Conservation (phyloP, 352 stramenopile genomes). For the Pythium aphanidermatum region DNA sequence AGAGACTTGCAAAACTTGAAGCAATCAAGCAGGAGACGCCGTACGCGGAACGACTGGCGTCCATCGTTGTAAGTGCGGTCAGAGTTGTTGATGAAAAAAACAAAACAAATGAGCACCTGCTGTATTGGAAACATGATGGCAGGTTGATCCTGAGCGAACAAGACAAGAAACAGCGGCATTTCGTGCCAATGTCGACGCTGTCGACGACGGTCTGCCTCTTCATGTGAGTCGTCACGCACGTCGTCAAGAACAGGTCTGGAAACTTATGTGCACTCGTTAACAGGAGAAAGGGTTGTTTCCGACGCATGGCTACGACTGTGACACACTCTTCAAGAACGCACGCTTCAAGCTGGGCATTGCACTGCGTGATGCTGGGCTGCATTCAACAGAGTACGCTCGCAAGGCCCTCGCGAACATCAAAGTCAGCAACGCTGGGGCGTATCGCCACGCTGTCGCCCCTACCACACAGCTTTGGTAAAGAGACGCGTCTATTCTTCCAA, state of each 20-base stretch:
- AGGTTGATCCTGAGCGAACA: constrained; percentile 58
- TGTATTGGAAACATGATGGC: too few relatives aligned
- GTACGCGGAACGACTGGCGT: constrained; percentile 56
- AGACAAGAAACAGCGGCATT: constrained; percentile 69
- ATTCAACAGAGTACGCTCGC: constrained; percentile 56
- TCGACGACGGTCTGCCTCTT: constrained; percentile 46
- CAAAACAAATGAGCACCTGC: not conserved
- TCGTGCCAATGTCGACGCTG: constrained; percentile 54
- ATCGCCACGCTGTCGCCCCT: constrained; percentile 50
- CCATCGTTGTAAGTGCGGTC: constrained; percentile 34
- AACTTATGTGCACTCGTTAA: not conserved
- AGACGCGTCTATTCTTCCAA: not conserved
- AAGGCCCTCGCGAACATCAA: constrained; percentile 64
- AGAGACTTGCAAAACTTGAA: constrained; percentile 40
- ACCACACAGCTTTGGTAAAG: constrained; percentile 58
- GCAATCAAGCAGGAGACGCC: constrained; percentile 59
- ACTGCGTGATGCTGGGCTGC: constrained; percentile 58
- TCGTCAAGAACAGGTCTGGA: too few relatives aligned
- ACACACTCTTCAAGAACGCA: constrained; percentile 78
- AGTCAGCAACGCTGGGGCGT: constrained; percentile 61
- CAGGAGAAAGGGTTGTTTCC: constrained; percentile 70
- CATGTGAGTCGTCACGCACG: constrained; percentile 26
- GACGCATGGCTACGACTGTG: constrained; percentile 65
- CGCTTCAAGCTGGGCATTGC: constrained; percentile 73
- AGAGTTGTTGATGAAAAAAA: not conserved